phyloP scores from a whole-genome alignment of 176 grass and related monocot genomes.

The Bromus sterilis region DNA sequence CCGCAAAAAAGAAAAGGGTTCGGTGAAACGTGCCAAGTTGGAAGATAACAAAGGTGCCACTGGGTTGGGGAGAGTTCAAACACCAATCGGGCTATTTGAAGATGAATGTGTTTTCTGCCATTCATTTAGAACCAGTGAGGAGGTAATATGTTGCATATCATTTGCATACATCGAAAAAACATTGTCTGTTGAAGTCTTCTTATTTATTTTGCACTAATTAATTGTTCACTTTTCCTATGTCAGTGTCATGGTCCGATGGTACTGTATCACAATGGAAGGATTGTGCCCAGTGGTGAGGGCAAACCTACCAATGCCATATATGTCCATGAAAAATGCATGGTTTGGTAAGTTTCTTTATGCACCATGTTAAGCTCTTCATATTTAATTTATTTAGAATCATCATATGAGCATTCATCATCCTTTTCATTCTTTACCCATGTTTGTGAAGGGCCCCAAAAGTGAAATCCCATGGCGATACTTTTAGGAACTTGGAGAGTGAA shows the following conservation, averaged over 20 bases:
- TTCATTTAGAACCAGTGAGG: constrained; percentile 43
- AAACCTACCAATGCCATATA: constrained; percentile 23
- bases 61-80: no score
- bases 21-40: not conserved
- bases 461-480: constrained; percentile 9
- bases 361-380: not conserved
- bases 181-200: not conserved
- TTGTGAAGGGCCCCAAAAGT: constrained; percentile 53
- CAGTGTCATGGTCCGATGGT: constrained; percentile 65
- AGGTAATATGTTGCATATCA: constrained; percentile 10
- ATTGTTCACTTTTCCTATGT: not conserved
- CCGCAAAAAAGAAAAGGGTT: not conserved
- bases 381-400: not conserved
- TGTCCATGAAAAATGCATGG: constrained; percentile 54
- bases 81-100: constrained; percentile 44
- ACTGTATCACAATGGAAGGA: constrained; percentile 22
- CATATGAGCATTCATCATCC: no score
- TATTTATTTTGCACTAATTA: not conserved
- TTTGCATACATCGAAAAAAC: not conserved
- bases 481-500: constrained; percentile 46
- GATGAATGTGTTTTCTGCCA: constrained; percentile 82
- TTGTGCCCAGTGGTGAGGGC: constrained; percentile 5
- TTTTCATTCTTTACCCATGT: no score
- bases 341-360: constrained; percentile 29
- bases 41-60: no score